A percentile compares a stretch with the other conserved stretches of the same genome.
Conservation (phyloP, 352 stramenopile species). For the Globisporangium acanthophoron region DNA sequence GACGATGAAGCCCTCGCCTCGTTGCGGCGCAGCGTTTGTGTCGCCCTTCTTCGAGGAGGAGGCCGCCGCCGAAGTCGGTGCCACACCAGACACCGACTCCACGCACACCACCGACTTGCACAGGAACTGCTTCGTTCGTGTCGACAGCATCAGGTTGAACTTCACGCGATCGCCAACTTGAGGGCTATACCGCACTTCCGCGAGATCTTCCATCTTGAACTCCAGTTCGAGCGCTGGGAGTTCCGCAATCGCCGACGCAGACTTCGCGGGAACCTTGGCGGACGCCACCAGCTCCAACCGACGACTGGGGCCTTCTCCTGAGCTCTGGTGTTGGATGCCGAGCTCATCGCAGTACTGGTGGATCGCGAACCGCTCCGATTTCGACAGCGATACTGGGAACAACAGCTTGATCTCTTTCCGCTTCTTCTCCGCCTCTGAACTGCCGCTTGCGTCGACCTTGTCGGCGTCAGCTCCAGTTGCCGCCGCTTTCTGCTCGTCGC, state of each 20-base stretch:
- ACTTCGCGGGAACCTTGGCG: conserved; percentile 18
- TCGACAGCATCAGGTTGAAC: conserved; percentile 49
- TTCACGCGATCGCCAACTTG: conserved; percentile 55
- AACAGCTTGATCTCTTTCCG: conserved; percentile 34
- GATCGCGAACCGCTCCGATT: conserved; percentile 55
- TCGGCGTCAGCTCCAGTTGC: conserved; percentile 6
- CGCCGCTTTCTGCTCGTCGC: conserved; percentile 6
- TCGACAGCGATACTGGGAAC: conserved; percentile 43
- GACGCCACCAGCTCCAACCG: conserved; percentile 31
- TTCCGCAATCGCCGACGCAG: conserved; percentile 2
- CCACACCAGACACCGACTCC: conserved; percentile 10
- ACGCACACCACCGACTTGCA: conserved; percentile 47
- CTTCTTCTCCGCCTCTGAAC: not conserved
- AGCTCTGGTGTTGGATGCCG: conserved; percentile 47
- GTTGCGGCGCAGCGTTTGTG: conserved; percentile 6
- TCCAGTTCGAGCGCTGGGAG: conserved; percentile 34
- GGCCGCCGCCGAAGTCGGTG: not conserved
- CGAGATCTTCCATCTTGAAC: conserved; percentile 54
- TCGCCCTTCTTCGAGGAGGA: conserved; percentile 17
- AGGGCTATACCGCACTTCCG: conserved; percentile 64
- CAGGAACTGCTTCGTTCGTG: conserved; percentile 65
- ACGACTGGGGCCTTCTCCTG: conserved; percentile 31
- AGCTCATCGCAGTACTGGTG: conserved; percentile 65
- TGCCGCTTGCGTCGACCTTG: not conserved
- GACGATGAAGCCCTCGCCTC: conserved; percentile 57